Evolutionary conservation across 208 protist species (phyloP).

Genomic region (Plasmodiophora brassicae): DNA sequence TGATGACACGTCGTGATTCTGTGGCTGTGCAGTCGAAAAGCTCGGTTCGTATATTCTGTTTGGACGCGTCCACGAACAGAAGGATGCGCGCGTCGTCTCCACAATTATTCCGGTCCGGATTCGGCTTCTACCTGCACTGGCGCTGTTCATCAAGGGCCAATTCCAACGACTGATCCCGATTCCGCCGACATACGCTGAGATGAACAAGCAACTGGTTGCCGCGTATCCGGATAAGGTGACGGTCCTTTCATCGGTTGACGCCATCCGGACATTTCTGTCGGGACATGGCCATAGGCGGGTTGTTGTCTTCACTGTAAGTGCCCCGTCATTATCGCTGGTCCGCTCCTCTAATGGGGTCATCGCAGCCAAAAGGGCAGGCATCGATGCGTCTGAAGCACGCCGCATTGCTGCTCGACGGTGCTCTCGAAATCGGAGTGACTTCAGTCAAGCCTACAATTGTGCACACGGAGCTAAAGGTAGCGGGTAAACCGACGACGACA

Average conservation of each 20-base stretch:
- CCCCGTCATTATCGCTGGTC: neutral
- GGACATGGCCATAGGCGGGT: neutral
- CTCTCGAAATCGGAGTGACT: neutral
- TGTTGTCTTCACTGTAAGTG: neutral
- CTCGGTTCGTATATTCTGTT: conserved; percentile 1
- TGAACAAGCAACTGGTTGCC: neutral
- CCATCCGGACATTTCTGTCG: neutral
- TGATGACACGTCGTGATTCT: neutral
- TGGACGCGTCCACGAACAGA: neutral
- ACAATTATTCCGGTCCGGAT: neutral
- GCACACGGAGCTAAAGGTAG: neutral
- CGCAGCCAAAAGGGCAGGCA: neutral
- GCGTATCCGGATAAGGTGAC: neutral
- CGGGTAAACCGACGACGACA: neutral
- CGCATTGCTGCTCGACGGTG: neutral
- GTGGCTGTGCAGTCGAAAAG: neutral
- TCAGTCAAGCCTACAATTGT: neutral
- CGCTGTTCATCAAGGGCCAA: neutral
- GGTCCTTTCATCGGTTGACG: neutral
- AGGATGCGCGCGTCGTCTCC: neutral
- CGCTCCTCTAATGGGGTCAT: neutral
- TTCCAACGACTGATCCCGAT: conserved; percentile 3
- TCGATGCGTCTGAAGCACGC: neutral
- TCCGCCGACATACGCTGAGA: neutral
- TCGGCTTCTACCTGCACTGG: neutral